Evolutionary conservation across 345 rosid genomes (phyloP).

Genomic region (Eucalyptus leucophloia): DNA sequence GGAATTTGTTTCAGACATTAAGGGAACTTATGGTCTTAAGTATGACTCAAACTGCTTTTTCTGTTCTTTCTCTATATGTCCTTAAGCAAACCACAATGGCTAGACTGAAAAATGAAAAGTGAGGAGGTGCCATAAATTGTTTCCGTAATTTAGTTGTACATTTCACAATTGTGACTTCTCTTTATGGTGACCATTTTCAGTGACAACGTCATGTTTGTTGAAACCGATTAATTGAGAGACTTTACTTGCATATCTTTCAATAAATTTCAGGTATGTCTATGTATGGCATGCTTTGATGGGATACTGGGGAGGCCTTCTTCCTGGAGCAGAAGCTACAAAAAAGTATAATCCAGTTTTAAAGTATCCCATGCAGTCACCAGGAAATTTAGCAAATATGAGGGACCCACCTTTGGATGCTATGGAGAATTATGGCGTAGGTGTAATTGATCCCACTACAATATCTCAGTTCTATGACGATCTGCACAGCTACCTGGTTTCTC

Average conservation of each 20-base stretch:
- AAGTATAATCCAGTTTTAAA: conserved; percentile 23
- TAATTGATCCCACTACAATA: conserved; percentile 24
- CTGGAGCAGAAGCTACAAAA: conserved; percentile 15
- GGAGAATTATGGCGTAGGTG: conserved; percentile 43
- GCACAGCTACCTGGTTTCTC: conserved; percentile 35
- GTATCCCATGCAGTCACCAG: conserved; percentile 29
- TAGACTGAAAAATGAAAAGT: not conserved
- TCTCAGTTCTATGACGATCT: conserved; percentile 44
- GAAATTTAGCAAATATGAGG: conserved; percentile 27
- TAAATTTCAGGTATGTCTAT: conserved; percentile 31
- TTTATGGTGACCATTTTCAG: not conserved
- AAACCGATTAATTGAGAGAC: not conserved
- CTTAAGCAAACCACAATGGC: not conserved
- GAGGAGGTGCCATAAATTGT: not conserved
- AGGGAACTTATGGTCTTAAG: conserved; percentile 31
- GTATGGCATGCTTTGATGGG: conserved; percentile 52
- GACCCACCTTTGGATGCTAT: conserved; percentile 32
- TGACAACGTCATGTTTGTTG: not conserved
- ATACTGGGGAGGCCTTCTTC: conserved; percentile 60
- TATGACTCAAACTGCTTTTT: not conserved
- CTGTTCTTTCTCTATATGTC: not conserved
- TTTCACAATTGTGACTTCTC: not conserved
- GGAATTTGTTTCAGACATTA: conserved; percentile 37
- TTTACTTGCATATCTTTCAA: not conserved
- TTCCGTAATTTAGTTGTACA: not conserved